A percentile compares a stretch with the other conserved stretches of the same genome.
Evolutionary conservation across 495 filamentous ascomycete species (phyloP).

Genomic region (Daldinia decipiens): DNA sequence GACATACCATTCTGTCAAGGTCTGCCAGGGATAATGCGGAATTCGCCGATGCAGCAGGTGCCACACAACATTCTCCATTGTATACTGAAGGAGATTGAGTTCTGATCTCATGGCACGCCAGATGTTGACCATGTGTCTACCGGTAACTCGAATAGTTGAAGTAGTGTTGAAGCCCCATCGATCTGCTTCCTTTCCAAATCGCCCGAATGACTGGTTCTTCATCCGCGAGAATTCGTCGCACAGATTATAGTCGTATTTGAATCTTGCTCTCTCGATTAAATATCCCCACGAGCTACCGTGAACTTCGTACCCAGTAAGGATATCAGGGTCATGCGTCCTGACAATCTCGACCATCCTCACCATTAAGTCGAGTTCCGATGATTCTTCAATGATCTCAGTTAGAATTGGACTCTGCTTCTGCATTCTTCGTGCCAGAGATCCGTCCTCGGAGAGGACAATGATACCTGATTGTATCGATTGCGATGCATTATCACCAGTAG

Average conservation of each 20-base stretch:
- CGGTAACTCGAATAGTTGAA: constrained; percentile 85
- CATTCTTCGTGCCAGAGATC: constrained; percentile 60
- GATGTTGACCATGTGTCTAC: constrained; percentile 95
- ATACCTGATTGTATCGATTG: constrained; percentile 63
- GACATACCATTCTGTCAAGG: constrained; percentile 83
- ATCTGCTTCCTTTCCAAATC: constrained; percentile 85
- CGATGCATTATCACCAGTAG: constrained; percentile 54
- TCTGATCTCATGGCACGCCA: constrained; percentile 97
- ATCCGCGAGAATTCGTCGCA: constrained; percentile 91
- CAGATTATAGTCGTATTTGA: constrained; percentile 89
- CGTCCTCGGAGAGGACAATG: constrained; percentile 69
- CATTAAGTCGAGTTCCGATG: constrained; percentile 84
- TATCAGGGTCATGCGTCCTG: constrained; percentile 84
- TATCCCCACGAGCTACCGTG: constrained; percentile 95
- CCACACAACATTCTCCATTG: constrained; percentile 96
- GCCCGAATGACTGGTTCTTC: constrained; percentile 80
- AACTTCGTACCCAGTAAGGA: constrained; percentile 95
- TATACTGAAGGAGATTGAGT: constrained; percentile 89
- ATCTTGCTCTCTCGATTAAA: constrained; percentile 85
- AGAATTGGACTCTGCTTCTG: constrained; percentile 57
- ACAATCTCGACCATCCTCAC: constrained; percentile 87
- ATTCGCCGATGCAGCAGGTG: constrained; percentile 91
- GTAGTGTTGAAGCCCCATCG: constrained; percentile 93
- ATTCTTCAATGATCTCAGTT: constrained; percentile 76
- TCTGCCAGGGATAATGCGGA: constrained; percentile 82